Evolutionary conservation across 805 yeast genomes (phyloP).

Genomic region (Grigorovia yakushimaensis): DNA sequence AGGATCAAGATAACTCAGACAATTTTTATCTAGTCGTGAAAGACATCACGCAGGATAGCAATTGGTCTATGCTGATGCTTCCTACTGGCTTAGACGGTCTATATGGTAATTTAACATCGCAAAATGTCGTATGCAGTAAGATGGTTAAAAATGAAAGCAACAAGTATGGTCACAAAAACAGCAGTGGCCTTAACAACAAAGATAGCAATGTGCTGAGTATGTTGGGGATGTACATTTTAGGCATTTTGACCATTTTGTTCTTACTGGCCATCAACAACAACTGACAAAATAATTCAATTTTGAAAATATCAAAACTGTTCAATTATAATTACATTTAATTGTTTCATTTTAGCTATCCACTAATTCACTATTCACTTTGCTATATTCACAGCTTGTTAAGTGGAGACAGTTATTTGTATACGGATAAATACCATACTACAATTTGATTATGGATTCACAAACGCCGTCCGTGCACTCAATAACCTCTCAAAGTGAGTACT

Average conservation of each 20-base stretch:
- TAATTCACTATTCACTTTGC: too few relatives aligned
- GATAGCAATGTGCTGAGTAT: too few relatives aligned
- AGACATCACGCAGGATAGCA: not conserved
- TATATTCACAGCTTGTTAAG: too few relatives aligned
- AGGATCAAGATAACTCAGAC: not conserved
- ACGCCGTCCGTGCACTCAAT: not conserved
- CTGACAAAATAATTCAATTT: too few relatives aligned
- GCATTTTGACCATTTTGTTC: not conserved
- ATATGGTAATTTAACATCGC: not conserved
- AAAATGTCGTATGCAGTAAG: too few relatives aligned
- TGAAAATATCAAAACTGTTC: too few relatives aligned
- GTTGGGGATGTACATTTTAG: not conserved
- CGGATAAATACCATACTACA: too few relatives aligned
- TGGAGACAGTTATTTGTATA: too few relatives aligned
- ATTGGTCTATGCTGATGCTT: not conserved
- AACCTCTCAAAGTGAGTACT: not conserved
- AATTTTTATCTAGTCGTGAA: not conserved
- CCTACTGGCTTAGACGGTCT: not conserved
- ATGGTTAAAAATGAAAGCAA: not conserved
- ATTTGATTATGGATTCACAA: not conserved
- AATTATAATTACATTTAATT: too few relatives aligned
- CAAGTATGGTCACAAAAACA: not conserved
- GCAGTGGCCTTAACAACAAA: not conserved
- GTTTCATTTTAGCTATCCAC: too few relatives aligned
- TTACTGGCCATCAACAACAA: not conserved